Evolutionary conservation across 2,329 filamentous ascomycete genomes (phyloP), one percentile per base, ranked within the genome.

Genomic region (Neonectria faginata): DNA sequence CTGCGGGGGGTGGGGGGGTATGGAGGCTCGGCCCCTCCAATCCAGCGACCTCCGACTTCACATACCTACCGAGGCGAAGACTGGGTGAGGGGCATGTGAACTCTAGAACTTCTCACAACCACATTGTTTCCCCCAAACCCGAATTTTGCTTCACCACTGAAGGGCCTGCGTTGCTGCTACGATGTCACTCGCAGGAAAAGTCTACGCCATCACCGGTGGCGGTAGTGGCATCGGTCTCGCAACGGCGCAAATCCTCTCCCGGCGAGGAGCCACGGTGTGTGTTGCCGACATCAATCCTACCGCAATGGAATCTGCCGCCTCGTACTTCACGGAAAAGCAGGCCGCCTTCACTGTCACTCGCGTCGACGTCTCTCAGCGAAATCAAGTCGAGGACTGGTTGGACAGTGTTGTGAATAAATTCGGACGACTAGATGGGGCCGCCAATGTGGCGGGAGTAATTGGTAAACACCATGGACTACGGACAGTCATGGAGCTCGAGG

Each of bases 361-460:
- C 33, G 81, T 87, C 22, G 84, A 88, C 63, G 78, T 88, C 16
- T 82, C 81, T 31, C 79, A 81, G 57, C 78, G 79, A 53, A 70
- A 74, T 5, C 77, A 85, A 29, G 85, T 87, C 10, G 83, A 88
- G 31, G 70, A 70, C 20, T 88, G 85, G 85, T 81, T 86, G 51
- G 75, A 77, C 7, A 74, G 73, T 52, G 80, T 82, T 11, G 73
- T 87, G n/a, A 69, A 77, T n/a, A 78, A 78, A 33, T 85, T 85
- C 57, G 86, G 86, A 5, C 81, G 81, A 56, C 79, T 88, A 9
- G 83, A 87, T 68, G 83, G 85, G 5, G 84, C 85, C 20, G 85
- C 83, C 11, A 88, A 89, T 58, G 79, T 86, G 9, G 87, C 87
- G 5, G 84, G 85, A 12, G 78, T 86, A 47, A 83, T 84, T 66